Evolutionary conservation across 306 rosid genomes (phyloP).

Genomic region (Cucumis melo): DNA sequence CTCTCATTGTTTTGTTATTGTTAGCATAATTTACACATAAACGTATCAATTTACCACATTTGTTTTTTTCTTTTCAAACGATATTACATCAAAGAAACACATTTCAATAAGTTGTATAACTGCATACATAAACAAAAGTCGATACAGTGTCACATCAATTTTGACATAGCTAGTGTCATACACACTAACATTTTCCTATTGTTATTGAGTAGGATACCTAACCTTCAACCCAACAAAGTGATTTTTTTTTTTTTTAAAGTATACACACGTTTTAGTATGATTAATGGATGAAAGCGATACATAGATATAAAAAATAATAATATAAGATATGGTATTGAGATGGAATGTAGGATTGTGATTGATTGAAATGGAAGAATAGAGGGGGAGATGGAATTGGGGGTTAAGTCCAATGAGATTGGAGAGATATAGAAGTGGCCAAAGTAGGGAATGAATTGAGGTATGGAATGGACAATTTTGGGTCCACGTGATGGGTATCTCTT

Average conservation of each 20-base stretch:
- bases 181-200: background rate
- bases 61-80: no score
- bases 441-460: background rate
- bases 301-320: background rate
- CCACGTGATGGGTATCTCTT: slow-evolving; percentile 12
- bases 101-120: background rate
- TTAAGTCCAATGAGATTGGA: slow-evolving; percentile 11
- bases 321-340: background rate
- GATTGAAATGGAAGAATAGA: background rate
- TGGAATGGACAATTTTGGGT: slow-evolving; percentile 6
- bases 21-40: no score
- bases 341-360: background rate
- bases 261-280: background rate
- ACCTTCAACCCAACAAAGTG: background rate
- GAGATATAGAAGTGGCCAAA: background rate
- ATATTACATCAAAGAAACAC: background rate
- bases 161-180: background rate
- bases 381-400: background rate
- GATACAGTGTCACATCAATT: background rate
- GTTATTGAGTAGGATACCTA: background rate
- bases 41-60: no score
- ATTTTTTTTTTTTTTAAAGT: background rate
- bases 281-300: background rate
- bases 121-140: background rate
- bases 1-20: no score